Base-by-base conservation (phyloP, 805 yeast species). In the Ogataea naganishii region DNA sequence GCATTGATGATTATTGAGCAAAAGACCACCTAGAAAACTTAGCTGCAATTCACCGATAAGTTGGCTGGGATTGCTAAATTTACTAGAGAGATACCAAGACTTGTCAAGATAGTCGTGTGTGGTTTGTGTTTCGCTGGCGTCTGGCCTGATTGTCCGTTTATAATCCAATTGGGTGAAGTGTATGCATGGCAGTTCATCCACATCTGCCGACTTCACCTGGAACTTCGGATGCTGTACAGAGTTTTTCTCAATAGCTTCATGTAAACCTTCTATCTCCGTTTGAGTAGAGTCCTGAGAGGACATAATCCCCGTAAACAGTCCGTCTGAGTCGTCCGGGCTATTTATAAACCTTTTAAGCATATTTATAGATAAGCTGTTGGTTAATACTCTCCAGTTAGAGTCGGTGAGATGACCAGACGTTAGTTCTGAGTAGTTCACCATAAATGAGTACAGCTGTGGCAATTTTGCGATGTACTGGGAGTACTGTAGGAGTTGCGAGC, bases 1-100 rank as follows among this genome's bases (percentile, higher is more conserved):
- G 10, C 79, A 72, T 13, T 81, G 70, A 43, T 69, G 68, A 47
- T 79, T 81, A 11, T 79, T 82, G 37, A 79, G 57, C 1, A 74
- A 40, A 2, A 74, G 42, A 24, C 66, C 58, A 32, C 67, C 55
- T 1, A 75, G 29, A 36, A 63, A 80, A 2, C 68, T 45, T 14
- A 76, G 44, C 39, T 75, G 73, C 6, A 75, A 43, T 41, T 80
- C 85, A 2, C 73, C 72, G 5, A 75, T 36, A 3, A 72, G 37
- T 3, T 44, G 26, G 1, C 43, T 45, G 13, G 24, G 41, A 15
- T 56, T 57, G 24, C 48, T 64, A 9, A 38, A 34, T 2, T 38
- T 30, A 4, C 58, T 38, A 13, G 52, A 40, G 10, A 79, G 42
- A 41, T 70, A 73, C 76, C 82, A 72, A 1, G 80, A 60, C 39